Conservation (phyloP, 352 stramenopile species). For the Globisporangium recalcitrans region DNA sequence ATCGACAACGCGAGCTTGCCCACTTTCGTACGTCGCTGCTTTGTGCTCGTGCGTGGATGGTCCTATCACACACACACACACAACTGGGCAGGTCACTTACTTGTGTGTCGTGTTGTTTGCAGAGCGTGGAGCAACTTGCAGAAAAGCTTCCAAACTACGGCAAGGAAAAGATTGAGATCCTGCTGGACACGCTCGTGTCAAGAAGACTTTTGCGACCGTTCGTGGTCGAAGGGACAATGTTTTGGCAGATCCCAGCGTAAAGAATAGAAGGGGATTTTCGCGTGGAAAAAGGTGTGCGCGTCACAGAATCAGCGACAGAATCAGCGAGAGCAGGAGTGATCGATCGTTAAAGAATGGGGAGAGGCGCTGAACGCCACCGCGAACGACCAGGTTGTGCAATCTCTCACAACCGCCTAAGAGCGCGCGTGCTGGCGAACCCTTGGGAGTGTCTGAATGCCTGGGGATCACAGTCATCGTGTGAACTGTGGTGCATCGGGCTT, state of each 20-base stretch:
- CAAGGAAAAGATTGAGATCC: constrained; percentile 67
- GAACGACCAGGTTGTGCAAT: neutral
- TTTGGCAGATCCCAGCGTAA: constrained; percentile 66
- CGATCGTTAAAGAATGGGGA: neutral
- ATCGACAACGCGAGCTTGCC: constrained; percentile 34
- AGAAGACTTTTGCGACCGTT: constrained; percentile 70
- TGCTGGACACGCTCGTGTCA: constrained; percentile 77
- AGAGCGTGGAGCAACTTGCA: constrained; percentile 70
- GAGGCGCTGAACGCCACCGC: neutral
- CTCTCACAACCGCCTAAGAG: constrained; percentile 1
- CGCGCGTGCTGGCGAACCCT: no score
- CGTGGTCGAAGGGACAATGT: constrained; percentile 81
- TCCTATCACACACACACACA: neutral
- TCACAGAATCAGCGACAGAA: neutral
- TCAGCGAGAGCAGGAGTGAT: neutral
- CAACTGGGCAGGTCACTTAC: neutral
- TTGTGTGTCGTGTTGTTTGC: neutral
- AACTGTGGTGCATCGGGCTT: neutral
- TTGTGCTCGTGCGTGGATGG: neutral
- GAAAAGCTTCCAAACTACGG: constrained; percentile 64
- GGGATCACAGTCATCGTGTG: neutral
- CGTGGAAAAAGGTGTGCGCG: neutral
- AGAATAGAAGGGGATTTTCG: neutral
- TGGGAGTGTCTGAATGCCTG: no score
- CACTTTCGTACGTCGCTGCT: constrained; percentile 46